phyloP scores from a whole-genome alignment of 2,329 filamentous ascomycete genomes.

The Monosporascus ibericus region DNA sequence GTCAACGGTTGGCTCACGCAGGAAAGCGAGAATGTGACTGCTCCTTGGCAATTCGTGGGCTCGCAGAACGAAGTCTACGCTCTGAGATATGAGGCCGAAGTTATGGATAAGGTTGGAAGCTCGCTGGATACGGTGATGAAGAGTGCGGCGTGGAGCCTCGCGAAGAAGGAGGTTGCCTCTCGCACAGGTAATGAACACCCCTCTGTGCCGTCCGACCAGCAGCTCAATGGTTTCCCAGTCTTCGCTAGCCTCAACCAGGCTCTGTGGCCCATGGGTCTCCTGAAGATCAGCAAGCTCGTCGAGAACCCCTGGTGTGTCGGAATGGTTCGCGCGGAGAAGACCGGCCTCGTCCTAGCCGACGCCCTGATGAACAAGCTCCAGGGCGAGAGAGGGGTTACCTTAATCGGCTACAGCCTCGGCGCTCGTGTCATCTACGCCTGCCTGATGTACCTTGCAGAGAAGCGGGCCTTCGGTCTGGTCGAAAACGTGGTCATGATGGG shows the following conservation, averaged over 20 bases:
- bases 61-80: conserved; percentile 72
- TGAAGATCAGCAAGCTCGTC: conserved; percentile 66
- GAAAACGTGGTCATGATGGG: conserved; percentile 84
- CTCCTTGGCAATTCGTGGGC: conserved; percentile 74
- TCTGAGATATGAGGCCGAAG: conserved; percentile 75
- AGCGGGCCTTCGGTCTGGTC: conserved; percentile 75
- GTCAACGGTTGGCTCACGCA: conserved; percentile 76
- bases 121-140: conserved; percentile 72
- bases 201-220: not conserved
- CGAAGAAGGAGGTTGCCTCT: conserved; percentile 45
- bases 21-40: conserved; percentile 59
- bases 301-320: conserved; percentile 78
- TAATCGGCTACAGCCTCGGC: conserved; percentile 78
- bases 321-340: conserved; percentile 70
- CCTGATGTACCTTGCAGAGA: conserved; percentile 67
- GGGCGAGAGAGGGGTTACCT: conserved; percentile 72
- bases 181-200: conserved; percentile 37
- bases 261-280: conserved; percentile 55
- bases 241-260: conserved; percentile 52
- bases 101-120: conserved; percentile 70
- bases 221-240: conserved; percentile 29
- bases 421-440: conserved; percentile 80
- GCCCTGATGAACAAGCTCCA: conserved; percentile 76
- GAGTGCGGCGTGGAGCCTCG: conserved; percentile 72
- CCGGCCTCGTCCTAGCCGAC: conserved; percentile 65